phyloP scores from a whole-genome alignment of 2,329 filamentous ascomycete species.

The Botrytis medusae region DNA sequence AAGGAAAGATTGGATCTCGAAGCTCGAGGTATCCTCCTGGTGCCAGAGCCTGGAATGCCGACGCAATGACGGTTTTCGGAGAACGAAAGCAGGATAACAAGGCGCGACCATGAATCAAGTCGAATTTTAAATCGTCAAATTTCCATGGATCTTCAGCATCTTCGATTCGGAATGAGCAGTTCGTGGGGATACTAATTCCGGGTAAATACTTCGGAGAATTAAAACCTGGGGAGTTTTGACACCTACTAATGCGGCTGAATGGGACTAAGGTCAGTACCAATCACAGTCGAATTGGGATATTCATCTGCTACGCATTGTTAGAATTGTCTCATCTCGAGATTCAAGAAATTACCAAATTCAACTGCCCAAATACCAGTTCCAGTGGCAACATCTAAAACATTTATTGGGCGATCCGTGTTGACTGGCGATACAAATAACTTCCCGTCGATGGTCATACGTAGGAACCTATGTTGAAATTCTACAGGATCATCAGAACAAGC shows the following conservation, averaged over 20 bases:
- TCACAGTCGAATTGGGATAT: constrained; percentile 30
- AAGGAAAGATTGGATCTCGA: constrained; percentile 17
- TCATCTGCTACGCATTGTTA: constrained; percentile 33
- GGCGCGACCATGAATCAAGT: constrained; percentile 11
- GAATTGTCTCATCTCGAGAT: constrained; percentile 24
- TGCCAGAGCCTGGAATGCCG: constrained; percentile 4
- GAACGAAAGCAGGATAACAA: constrained; percentile 12
- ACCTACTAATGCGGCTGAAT: constrained; percentile 33
- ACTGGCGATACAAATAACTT: constrained; percentile 17
- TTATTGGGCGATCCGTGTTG: background rate
- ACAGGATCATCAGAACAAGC: background rate
- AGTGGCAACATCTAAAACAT: constrained; percentile 18
- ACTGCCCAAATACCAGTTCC: constrained; percentile 20
- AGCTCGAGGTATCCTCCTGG: constrained; percentile 20
- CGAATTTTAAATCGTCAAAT: constrained; percentile 22
- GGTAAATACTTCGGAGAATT: background rate
- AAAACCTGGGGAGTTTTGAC: background rate
- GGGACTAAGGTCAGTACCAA: constrained; percentile 34
- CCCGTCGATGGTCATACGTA: constrained; percentile 18
- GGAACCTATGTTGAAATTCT: constrained; percentile 17
- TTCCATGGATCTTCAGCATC: constrained; percentile 39
- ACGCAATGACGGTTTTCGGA: constrained; percentile 9
- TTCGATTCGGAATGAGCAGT: constrained; percentile 39
- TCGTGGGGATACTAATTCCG: constrained; percentile 29
- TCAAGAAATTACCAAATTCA: constrained; percentile 27